Evolutionary conservation across 2,329 filamentous ascomycete species (phyloP).

Genomic region (Alternaria solani): DNA sequence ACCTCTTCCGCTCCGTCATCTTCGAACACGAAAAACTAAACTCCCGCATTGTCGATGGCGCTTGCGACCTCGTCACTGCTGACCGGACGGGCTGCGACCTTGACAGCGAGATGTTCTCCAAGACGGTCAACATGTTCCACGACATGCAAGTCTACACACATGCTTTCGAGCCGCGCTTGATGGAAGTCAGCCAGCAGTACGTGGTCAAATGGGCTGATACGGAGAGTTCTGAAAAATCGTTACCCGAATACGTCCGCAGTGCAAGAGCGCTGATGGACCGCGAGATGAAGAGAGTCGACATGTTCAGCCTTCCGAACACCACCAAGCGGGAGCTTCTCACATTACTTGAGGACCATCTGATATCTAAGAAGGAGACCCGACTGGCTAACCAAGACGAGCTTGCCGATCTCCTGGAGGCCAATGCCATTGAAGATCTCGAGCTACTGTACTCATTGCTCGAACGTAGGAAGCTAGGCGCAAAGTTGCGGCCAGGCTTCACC

Average conservation of each 20-base stretch:
- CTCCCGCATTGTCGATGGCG: constrained; percentile 68
- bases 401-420: constrained; percentile 74
- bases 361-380: constrained; percentile 69
- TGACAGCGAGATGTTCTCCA: constrained; percentile 72
- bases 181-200: constrained; percentile 72
- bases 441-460: constrained; percentile 80
- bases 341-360: constrained; percentile 74
- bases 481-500: constrained; percentile 76
- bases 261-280: constrained; percentile 73
- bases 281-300: constrained; percentile 79
- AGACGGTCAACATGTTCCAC: constrained; percentile 82
- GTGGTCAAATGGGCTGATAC: constrained; percentile 74
- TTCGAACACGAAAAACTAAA: constrained; percentile 64
- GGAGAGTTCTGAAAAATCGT: constrained; percentile 65
- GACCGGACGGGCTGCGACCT: constrained; percentile 68
- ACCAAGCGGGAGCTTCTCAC: constrained; percentile 81
- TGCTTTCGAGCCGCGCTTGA: constrained; percentile 79
- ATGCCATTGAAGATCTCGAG: constrained; percentile 74
- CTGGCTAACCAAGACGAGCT: constrained; percentile 70
- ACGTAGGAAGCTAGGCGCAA: constrained; percentile 73
- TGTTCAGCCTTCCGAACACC: constrained; percentile 81
- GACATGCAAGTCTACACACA: constrained; percentile 82
- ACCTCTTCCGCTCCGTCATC: constrained; percentile 73
- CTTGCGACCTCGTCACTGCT: constrained; percentile 77
- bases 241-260: constrained; percentile 78